Conservation (phyloP, 2,329 filamentous ascomycete genomes). For the Hypoxylon rubiginosum region DNA sequence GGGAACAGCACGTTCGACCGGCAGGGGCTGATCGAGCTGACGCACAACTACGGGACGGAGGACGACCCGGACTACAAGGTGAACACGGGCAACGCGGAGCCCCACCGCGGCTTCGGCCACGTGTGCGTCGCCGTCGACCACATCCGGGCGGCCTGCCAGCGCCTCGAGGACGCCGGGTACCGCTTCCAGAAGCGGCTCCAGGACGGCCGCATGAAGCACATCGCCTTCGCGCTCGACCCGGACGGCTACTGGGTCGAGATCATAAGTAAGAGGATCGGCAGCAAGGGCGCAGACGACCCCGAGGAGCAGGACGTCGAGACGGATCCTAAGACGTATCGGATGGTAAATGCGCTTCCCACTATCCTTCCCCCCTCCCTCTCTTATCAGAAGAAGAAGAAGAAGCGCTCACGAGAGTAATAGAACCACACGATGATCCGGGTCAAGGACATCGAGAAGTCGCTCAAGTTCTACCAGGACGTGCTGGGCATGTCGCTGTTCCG, state of each 20-base stretch:
- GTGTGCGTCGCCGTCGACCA: conserved; percentile 86
- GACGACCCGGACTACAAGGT: conserved; percentile 83
- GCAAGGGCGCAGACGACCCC: conserved; percentile 68
- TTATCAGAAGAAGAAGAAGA: neutral
- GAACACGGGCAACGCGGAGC: conserved; percentile 92
- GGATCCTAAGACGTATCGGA: conserved; percentile 80
- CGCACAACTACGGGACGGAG: conserved; percentile 90
- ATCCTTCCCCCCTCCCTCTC: neutral
- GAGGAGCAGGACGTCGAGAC: conserved; percentile 80
- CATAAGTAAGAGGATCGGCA: conserved; percentile 74
- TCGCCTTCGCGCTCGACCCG: conserved; percentile 91
- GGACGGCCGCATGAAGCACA: conserved; percentile 87
- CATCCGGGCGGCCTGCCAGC: conserved; percentile 89
- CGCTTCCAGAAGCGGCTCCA: conserved; percentile 94
- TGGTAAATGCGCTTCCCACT: conserved; percentile 57
- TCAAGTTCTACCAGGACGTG: conserved; percentile 86
- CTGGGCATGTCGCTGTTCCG: conserved; percentile 89
- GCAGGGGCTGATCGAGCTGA: conserved; percentile 90
- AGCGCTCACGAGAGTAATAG: conserved; percentile 54
- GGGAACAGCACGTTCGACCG: conserved; percentile 82
- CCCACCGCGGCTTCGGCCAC: conserved; percentile 86
- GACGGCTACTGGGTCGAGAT: conserved; percentile 91
- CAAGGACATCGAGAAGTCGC: conserved; percentile 81
- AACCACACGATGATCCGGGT: conserved; percentile 97
- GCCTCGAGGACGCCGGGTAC: conserved; percentile 91